Conservation (phyloP, 2,329 filamentous ascomycete genomes). For the Phaeosphaeriaceae sp. region DNA sequence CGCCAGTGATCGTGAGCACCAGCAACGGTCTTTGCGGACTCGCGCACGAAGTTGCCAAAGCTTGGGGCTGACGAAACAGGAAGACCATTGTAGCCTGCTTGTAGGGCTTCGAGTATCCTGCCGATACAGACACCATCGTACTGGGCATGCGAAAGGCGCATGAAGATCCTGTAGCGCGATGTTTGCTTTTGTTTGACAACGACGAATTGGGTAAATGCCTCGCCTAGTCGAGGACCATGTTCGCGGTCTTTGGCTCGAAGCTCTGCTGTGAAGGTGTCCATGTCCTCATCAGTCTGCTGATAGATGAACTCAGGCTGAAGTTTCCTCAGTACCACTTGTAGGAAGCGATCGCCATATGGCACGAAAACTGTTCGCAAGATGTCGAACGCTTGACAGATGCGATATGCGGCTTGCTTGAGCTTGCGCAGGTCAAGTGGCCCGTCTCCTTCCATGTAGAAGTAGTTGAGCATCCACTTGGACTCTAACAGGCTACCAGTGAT, state of each 20-base stretch:
- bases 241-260: constrained; percentile 39
- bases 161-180: constrained; percentile 38
- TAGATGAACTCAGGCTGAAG: constrained; percentile 41
- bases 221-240: constrained; percentile 36
- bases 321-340: constrained; percentile 42
- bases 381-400: constrained; percentile 42
- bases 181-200: constrained; percentile 40
- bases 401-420: constrained; percentile 39
- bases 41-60: constrained; percentile 41
- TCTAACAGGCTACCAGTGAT: constrained; percentile 44
- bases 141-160: constrained; percentile 44
- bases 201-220: constrained; percentile 41
- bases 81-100: constrained; percentile 41
- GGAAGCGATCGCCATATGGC: constrained; percentile 41
- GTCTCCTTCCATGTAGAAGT: constrained; percentile 41
- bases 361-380: constrained; percentile 47
- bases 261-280: constrained; percentile 37
- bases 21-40: constrained; percentile 34
- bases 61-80: constrained; percentile 40
- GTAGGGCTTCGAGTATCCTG: constrained; percentile 36
- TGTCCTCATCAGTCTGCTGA: constrained; percentile 37
- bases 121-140: constrained; percentile 44
- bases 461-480: constrained; percentile 46
- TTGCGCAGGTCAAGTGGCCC: constrained; percentile 41
- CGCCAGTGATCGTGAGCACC: constrained; percentile 43